Base-by-base conservation (phyloP, 2,329 filamentous ascomycete species). In the Aspergillus cejpii region DNA sequence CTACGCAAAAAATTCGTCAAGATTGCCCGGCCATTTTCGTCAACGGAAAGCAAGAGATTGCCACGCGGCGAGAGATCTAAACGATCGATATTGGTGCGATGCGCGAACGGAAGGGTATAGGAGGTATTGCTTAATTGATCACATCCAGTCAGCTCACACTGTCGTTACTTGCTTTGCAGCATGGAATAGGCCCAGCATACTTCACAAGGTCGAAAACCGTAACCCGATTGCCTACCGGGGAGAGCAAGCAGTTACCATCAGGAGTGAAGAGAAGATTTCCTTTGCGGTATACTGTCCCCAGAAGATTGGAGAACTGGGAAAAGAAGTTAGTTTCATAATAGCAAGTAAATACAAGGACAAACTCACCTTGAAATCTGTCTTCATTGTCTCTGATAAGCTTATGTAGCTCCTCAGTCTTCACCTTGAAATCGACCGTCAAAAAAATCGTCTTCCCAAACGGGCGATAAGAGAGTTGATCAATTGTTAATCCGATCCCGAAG, bases 211-310 rank as follows among this genome's bases (percentile, higher is more conserved):
- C 91, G 69, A 98, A 98, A 42, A 97, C 85, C 1, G 91, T 88
- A 50, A 98, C 89, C 63, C 89, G 78, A 71, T 97, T 98, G 64
- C 92, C 92, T 42, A 98, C 92, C 6, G 92, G 94, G 36, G 92
- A 98, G 61, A 94, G 87, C 54, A 98, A 79, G 71, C 88, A 91
- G 60, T 87, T 92, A 65, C 94, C 94, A 79, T 98, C 91, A 50
- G 90, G 88, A 60, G 87, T 94, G 75, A 94, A 98, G 65, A 96
- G 79, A 62, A 98, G 80, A 68, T 97, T 98, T 71, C 94, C 92
- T 79, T 90, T 87, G 74, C 89, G 88, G 76, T 97, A 98, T 65
- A 98, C 92, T 57, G 92, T 98, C 65, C 92, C 94, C 62, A 98
- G 80, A 66, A 98, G 80, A 72, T 97, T 98, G 67, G 91, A 95